These are phyloP conservation scores for Cyamopsis tetragonoloba DNA, from an alignment of 306 rosid species.

Conservation along the genomic window DNA sequence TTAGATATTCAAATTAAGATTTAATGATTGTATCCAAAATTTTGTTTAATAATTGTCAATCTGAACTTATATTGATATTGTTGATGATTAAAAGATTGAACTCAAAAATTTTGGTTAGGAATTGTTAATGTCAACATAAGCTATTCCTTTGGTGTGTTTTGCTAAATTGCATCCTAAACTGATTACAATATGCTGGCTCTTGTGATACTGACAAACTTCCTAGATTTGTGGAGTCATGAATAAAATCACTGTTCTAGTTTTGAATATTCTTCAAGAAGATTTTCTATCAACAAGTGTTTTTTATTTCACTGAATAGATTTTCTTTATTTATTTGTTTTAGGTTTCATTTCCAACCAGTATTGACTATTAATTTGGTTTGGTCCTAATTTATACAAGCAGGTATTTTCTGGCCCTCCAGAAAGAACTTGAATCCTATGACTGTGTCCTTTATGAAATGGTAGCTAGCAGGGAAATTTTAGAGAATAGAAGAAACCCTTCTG, in stretches of 20 bases:
- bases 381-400: conserved; percentile 39
- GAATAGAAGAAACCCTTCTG: conserved; percentile 48
- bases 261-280: background rate
- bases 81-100: background rate
- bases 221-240: conserved; percentile 14
- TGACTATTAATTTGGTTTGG: conserved; percentile 1
- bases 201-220: background rate
- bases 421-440: conserved; percentile 82
- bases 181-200: background rate
- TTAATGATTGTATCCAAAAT: background rate
- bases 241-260: conserved; percentile 7
- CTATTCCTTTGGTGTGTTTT: background rate
- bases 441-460: conserved; percentile 95
- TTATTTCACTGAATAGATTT: background rate
- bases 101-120: no score
- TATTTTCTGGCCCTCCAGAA: conserved; percentile 81
- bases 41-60: background rate
- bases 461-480: conserved; percentile 83
- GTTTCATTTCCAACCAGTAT: background rate
- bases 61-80: background rate
- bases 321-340: background rate
- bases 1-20: background rate
- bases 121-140: no score
- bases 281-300: background rate
- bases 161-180: background rate